A percentile compares a stretch with the other conserved stretches of the same genome.
Evolutionary conservation across 768 basidiomycete genomes (phyloP).

Genomic region (Lentinus tigrinus): DNA sequence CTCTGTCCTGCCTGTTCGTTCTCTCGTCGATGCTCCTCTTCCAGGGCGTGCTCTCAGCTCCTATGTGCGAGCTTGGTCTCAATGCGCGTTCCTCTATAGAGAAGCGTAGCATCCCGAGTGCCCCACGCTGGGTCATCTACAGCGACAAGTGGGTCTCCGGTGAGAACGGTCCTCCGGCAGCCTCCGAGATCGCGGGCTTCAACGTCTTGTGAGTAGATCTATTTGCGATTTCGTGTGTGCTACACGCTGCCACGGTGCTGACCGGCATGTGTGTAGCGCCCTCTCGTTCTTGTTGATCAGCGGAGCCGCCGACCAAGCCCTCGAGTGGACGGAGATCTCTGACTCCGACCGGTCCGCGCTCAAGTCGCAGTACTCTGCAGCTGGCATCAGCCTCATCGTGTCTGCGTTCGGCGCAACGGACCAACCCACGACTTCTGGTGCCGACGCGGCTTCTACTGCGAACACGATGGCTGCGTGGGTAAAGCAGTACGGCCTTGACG

Average conservation of each 20-base stretch:
- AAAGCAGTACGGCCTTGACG: constrained; percentile 57
- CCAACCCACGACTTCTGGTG: constrained; percentile 51
- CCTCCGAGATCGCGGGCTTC: constrained; percentile 49
- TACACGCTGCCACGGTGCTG: too few relatives aligned
- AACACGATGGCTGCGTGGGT: constrained; percentile 68
- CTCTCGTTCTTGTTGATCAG: constrained; percentile 55
- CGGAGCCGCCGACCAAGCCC: constrained; percentile 61
- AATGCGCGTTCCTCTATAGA: constrained; percentile 3
- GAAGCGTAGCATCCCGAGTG: constrained; percentile 35
- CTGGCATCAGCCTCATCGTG: constrained; percentile 62
- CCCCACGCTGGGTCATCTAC: constrained; percentile 51
- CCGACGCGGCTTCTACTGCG: constrained; percentile 62
- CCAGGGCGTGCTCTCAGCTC: constrained; percentile 10
- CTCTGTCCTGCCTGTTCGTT: constrained; percentile 11
- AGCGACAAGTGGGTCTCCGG: constrained; percentile 44
- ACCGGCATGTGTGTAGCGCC: constrained; percentile 27
- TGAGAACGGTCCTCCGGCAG: constrained; percentile 46
- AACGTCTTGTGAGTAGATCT: constrained; percentile 52
- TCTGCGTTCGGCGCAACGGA: constrained; percentile 60
- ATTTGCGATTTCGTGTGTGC: not conserved
- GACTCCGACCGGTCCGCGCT: constrained; percentile 44
- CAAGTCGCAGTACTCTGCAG: constrained; percentile 52
- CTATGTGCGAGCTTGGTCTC: constrained; percentile 13
- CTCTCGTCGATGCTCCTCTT: constrained; percentile 14
- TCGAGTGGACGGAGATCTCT: constrained; percentile 51